These are phyloP conservation scores for Pachysandra terminalis DNA, from an alignment of 164 flowering plant species.

Conservation along the genomic window DNA sequence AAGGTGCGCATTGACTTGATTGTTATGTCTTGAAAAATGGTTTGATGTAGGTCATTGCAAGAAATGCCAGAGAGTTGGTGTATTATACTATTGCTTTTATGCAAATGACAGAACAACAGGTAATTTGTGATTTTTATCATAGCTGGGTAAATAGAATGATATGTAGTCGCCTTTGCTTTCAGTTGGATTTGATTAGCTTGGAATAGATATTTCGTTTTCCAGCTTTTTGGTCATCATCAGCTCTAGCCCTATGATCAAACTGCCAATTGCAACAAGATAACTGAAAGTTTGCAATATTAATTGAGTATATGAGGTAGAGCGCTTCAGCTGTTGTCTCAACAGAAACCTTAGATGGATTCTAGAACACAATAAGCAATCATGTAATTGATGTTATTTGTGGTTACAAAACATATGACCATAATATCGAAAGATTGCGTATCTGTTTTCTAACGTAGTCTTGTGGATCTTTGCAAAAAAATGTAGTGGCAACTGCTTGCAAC, in stretches of 20 bases:
- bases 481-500: too few relatives aligned
- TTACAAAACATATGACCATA: not conserved
- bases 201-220: not conserved
- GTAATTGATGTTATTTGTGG: not conserved
- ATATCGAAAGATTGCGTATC: not conserved
- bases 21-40: slow-evolving; percentile 6
- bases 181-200: not conserved
- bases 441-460: not conserved
- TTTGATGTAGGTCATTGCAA: slow-evolving; percentile 49
- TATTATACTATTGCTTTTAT: slow-evolving; percentile 81
- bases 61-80: slow-evolving; percentile 60
- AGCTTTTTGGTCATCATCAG: not conserved
- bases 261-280: not conserved
- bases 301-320: not conserved
- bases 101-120: slow-evolving; percentile 96
- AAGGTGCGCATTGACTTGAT: not conserved
- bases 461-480: not conserved
- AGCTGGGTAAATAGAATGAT: not conserved
- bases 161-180: not conserved
- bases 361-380: not conserved
- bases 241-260: not conserved
- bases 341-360: not conserved
- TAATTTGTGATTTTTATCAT: slow-evolving; percentile 13
- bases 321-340: not conserved
- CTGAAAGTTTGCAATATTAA: not conserved